Evolutionary conservation across 306 rosid species (phyloP), one percentile per base, ranked within the genome.

Genomic region (Corylus avellana): DNA sequence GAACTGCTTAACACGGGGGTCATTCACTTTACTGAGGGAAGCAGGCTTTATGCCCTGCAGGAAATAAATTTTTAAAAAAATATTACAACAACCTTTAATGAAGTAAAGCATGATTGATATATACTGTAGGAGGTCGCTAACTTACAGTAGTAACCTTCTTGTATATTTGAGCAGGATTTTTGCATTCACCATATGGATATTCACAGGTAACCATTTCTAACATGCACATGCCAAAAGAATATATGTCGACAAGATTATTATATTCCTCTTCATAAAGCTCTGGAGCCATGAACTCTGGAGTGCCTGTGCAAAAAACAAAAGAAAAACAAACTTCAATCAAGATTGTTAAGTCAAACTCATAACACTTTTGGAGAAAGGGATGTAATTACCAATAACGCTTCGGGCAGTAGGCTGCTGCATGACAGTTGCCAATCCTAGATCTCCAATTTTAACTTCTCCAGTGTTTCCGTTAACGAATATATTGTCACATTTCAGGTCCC

Each of bases 231-330:
- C 98, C 98, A 78, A 95, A 95, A 84, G 98, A 92, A 89, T 92
- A 95, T 64, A 92, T 80, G 83, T 95, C 98, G 13, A 90, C 96
- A 68, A 92, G 94, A 84, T 91, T 97, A 80, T 91, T 86, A 50
- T 95, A 95, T 70, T 95, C 95, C 79, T 92, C 98, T 0, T 95
- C 98, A 42, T 95, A 95, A 74, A 95, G 98, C 88, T 95, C 98
- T 0, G 98, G 98, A 51, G 97, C 98, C 98, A 94, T 94, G 84
- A 94, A 94, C 78, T 94, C 98, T 0, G 97, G 98, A 18, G 98
- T 92, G 57, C 98, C 96, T 92, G 85, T n/a, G 49, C 76, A 75
- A 25, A 62, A 78, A 71, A 3, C 63, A 35, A 44, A 75, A 1
- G 51, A 27, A 72, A 44, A 56, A 58, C 29, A 25, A 70, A 17